phyloP scores from a whole-genome alignment of 2,329 filamentous ascomycete species.

The Trichoderma afroharzianum region DNA sequence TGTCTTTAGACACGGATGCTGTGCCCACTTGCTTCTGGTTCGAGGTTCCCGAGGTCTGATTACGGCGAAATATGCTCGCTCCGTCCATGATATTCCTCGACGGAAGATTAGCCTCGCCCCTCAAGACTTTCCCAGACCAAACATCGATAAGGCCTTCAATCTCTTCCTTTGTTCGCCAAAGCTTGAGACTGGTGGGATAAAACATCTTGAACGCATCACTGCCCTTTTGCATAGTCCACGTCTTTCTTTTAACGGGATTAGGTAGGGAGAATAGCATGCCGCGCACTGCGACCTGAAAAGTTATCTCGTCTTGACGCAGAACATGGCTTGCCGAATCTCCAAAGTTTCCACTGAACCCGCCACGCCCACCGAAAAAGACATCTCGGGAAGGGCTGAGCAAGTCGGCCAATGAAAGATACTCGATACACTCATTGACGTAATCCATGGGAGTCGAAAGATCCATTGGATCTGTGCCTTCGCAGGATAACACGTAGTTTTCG shows the following conservation, averaged over 20 bases:
- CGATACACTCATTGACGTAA: slow-evolving; percentile 79
- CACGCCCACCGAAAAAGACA: slow-evolving; percentile 61
- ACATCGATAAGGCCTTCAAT: slow-evolving; percentile 68
- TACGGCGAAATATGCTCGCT: slow-evolving; percentile 47
- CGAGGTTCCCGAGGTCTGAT: slow-evolving; percentile 33
- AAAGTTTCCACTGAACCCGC: slow-evolving; percentile 42
- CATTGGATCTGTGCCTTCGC: slow-evolving; percentile 52
- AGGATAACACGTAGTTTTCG: slow-evolving; percentile 90
- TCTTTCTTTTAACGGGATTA: slow-evolving; percentile 73
- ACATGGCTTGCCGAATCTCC: slow-evolving; percentile 65
- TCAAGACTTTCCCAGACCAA: slow-evolving; percentile 61
- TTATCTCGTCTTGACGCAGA: slow-evolving; percentile 88
- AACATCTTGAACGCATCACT: slow-evolving; percentile 82
- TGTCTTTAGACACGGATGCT: slow-evolving; percentile 13
- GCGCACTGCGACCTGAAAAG: slow-evolving; percentile 84
- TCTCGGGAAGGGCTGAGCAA: slow-evolving; percentile 73
- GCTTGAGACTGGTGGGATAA: slow-evolving; percentile 77
- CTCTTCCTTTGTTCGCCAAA: slow-evolving; percentile 83
- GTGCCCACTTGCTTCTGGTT: slow-evolving; percentile 30
- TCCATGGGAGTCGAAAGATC: slow-evolving; percentile 64
- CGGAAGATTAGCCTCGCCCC: slow-evolving; percentile 44
- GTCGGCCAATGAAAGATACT: slow-evolving; percentile 83
- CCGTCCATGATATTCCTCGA: slow-evolving; percentile 41
- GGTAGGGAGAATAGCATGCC: slow-evolving; percentile 84
- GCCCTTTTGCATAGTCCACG: slow-evolving; percentile 40